Evolutionary conservation across 805 yeast species (phyloP).

Genomic region (Cyberlindnera sargentensis): DNA sequence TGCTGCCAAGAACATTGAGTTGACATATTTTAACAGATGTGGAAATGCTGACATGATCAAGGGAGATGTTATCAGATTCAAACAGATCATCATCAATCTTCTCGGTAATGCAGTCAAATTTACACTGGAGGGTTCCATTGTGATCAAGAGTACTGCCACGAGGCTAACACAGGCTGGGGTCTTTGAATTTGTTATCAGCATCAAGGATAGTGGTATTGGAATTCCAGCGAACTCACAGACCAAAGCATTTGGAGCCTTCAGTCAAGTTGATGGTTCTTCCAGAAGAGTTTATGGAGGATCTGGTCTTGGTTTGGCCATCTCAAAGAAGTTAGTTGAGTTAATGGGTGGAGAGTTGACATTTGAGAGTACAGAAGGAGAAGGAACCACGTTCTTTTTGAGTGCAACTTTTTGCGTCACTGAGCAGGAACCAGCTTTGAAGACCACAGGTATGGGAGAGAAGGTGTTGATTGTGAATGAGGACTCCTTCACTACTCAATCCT

Average conservation of each 20-base stretch:
- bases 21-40: slow-evolving; percentile 72
- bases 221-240: slow-evolving; percentile 78
- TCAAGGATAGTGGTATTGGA: slow-evolving; percentile 84
- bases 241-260: slow-evolving; percentile 77
- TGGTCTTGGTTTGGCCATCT: slow-evolving; percentile 80
- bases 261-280: slow-evolving; percentile 90
- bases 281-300: slow-evolving; percentile 89
- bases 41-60: slow-evolving; percentile 73
- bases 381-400: slow-evolving; percentile 74
- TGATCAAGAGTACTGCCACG: slow-evolving; percentile 57
- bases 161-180: slow-evolving; percentile 22
- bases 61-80: slow-evolving; percentile 78
- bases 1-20: slow-evolving; percentile 68
- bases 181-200: slow-evolving; percentile 63
- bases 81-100: slow-evolving; percentile 76
- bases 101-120: slow-evolving; percentile 86
- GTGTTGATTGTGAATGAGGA: slow-evolving; percentile 8
- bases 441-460: not conserved
- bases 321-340: slow-evolving; percentile 73
- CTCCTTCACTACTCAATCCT: slow-evolving; percentile 2
- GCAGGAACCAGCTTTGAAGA: not conserved
- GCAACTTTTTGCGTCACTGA: slow-evolving; percentile 32
- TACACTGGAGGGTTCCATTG: slow-evolving; percentile 74
- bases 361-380: slow-evolving; percentile 67
- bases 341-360: slow-evolving; percentile 93